Evolutionary conservation across 2,329 filamentous ascomycete genomes (phyloP).

Genomic region (Botrytis tulipae): DNA sequence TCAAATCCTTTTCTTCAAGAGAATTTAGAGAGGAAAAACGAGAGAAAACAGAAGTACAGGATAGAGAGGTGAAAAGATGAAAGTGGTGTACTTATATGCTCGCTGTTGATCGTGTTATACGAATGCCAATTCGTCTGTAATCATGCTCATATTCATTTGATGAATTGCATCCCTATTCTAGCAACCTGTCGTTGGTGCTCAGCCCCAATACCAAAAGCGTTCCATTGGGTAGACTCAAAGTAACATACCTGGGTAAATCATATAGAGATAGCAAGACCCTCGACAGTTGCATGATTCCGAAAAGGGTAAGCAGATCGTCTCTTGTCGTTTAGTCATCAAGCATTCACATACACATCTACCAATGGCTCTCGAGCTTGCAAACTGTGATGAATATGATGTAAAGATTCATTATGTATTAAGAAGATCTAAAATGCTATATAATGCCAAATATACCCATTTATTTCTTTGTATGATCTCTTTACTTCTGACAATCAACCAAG

Average conservation of each 20-base stretch:
- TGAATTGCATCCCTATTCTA: not conserved
- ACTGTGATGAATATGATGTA: not conserved
- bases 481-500: not conserved
- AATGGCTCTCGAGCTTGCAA: not conserved
- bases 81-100: slow-evolving; percentile 28
- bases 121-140: not conserved
- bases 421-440: not conserved
- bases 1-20: not conserved
- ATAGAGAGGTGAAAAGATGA: not conserved
- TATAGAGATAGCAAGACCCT: not conserved
- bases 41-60: not conserved
- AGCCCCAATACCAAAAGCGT: not conserved
- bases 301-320: not conserved
- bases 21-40: not conserved
- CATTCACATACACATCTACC: not conserved
- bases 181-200: slow-evolving; percentile 25
- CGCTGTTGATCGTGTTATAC: slow-evolving; percentile 25
- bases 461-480: not conserved
- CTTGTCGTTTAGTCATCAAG: not conserved
- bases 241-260: not conserved
- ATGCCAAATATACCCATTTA: not conserved
- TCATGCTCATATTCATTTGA: slow-evolving; percentile 12
- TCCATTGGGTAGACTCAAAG: slow-evolving; percentile 12
- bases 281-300: not conserved
- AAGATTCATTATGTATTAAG: not conserved